phyloP scores from a whole-genome alignment of 2,329 filamentous ascomycete genomes.

The Fusarium azukiicola region DNA sequence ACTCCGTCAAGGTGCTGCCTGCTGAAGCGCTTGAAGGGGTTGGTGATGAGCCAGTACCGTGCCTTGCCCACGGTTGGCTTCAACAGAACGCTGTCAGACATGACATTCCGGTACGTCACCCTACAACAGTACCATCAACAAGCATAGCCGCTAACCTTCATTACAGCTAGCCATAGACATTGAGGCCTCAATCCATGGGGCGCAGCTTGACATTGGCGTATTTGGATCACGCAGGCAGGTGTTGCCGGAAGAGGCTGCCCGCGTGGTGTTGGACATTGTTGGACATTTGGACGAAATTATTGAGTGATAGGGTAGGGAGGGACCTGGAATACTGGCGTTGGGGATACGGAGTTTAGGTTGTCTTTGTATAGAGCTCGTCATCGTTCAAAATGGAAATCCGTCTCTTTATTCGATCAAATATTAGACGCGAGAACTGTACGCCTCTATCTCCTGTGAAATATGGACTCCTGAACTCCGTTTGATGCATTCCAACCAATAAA shows the following conservation, averaged over 20 bases:
- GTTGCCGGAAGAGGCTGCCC: conserved; percentile 50
- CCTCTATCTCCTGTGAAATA: conserved; percentile 19
- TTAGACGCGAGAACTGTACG: conserved; percentile 2
- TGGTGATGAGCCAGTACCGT: not conserved
- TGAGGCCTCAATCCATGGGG: conserved; percentile 61
- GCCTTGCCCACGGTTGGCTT: conserved; percentile 34
- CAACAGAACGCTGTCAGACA: conserved; percentile 51
- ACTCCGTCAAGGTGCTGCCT: conserved; percentile 29
- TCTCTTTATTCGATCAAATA: conserved; percentile 8
- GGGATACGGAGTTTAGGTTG: not conserved
- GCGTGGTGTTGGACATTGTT: conserved; percentile 54
- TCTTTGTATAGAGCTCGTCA: not conserved
- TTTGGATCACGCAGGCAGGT: conserved; percentile 61
- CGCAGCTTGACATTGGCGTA: conserved; percentile 63
- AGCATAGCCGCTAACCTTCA: not conserved
- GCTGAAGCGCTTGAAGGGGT: not conserved
- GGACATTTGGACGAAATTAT: conserved; percentile 35
- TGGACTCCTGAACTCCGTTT: conserved; percentile 36
- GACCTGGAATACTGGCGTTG: not conserved
- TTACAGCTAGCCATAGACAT: conserved; percentile 65
- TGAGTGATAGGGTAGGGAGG: conserved; percentile 5
- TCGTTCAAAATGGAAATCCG: conserved; percentile 4
- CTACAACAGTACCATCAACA: too few species aligned
- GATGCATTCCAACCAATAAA: conserved; percentile 32
- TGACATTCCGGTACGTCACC: conserved; percentile 55